These are phyloP conservation scores for Sporothrix sp. DNA, from an alignment of 2,329 filamentous ascomycete genomes.

Conservation along the genomic window DNA sequence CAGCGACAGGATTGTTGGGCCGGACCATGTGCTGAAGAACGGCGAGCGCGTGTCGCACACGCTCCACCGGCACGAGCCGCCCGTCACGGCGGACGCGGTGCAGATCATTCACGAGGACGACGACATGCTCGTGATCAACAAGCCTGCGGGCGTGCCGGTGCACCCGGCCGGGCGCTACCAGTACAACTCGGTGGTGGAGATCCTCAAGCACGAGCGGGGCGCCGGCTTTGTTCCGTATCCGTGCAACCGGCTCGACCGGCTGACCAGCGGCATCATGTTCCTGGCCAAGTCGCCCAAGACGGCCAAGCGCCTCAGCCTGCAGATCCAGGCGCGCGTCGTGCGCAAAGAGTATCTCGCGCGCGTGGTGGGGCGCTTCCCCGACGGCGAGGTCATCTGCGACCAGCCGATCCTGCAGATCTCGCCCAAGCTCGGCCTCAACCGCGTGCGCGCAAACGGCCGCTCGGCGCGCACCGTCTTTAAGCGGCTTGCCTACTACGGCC, in stretches of 20 bases:
- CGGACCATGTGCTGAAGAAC: constrained; percentile 67
- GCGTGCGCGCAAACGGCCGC: constrained; percentile 89
- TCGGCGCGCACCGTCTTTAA: constrained; percentile 85
- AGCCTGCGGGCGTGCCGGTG: constrained; percentile 88
- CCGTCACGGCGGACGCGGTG: constrained; percentile 72
- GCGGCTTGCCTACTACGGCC: constrained; percentile 71
- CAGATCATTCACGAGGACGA: constrained; percentile 83
- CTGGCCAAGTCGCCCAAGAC: constrained; percentile 77
- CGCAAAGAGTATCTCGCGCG: constrained; percentile 93
- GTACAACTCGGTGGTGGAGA: constrained; percentile 89
- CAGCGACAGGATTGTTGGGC: constrained; percentile 62
- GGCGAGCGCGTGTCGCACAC: constrained; percentile 90
- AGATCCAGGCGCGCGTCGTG: constrained; percentile 72
- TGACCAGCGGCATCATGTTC: constrained; percentile 98
- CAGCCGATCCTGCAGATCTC: constrained; percentile 91
- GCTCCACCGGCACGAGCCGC: constrained; percentile 89
- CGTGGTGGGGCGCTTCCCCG: constrained; percentile 84
- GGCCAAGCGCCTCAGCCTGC: constrained; percentile 64
- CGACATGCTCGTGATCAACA: constrained; percentile 92
- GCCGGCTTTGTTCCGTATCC: constrained; percentile 49
- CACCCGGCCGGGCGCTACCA: constrained; percentile 93
- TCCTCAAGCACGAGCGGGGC: constrained; percentile 69
- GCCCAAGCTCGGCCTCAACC: constrained; percentile 86
- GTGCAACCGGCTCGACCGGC: constrained; percentile 85
- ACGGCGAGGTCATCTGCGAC: constrained; percentile 83